These are phyloP conservation scores for Ascocoryne sarcoides DNA, from an alignment of 2,329 filamentous ascomycete species.

Conservation along the genomic window DNA sequence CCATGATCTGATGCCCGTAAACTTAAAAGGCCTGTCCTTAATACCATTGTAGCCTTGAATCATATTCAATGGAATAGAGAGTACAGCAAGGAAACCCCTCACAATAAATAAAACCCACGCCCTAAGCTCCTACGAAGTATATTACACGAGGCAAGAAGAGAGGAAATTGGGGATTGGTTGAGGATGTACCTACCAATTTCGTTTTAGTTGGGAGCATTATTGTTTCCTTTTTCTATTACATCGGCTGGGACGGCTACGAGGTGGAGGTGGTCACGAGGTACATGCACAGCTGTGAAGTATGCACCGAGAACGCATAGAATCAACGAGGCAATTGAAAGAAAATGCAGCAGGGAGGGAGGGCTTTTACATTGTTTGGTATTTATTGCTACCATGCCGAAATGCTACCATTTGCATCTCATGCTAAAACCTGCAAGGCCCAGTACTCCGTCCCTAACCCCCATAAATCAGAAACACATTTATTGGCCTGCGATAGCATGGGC, in stretches of 20 bases:
- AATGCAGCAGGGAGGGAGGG: conserved; percentile 4
- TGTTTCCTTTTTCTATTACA: too few relatives aligned
- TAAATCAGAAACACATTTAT: conserved; percentile 24
- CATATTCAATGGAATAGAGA: too few relatives aligned
- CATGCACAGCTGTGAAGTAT: background rate
- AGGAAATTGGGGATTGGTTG: background rate
- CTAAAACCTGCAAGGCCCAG: conserved; percentile 22
- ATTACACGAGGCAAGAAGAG: background rate
- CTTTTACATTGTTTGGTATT: conserved; percentile 25
- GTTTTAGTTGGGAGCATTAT: background rate
- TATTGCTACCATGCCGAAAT: conserved; percentile 19
- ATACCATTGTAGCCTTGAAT: too few relatives aligned
- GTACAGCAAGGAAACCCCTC: too few relatives aligned
- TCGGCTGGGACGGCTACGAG: background rate
- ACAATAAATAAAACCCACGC: too few relatives aligned
- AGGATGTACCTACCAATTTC: background rate
- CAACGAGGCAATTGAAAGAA: conserved; percentile 4
- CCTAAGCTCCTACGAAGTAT: too few relatives aligned
- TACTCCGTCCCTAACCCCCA: conserved; percentile 24
- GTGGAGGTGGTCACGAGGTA: background rate
- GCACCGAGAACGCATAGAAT: background rate
- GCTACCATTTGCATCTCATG: conserved; percentile 23
- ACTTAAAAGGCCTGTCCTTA: background rate
- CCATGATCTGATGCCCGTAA: background rate
- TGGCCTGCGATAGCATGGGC: conserved; percentile 39